Base-by-base conservation (phyloP, 1,284 basidiomycete genomes). In the Taiwanofungus camphoratus region DNA sequence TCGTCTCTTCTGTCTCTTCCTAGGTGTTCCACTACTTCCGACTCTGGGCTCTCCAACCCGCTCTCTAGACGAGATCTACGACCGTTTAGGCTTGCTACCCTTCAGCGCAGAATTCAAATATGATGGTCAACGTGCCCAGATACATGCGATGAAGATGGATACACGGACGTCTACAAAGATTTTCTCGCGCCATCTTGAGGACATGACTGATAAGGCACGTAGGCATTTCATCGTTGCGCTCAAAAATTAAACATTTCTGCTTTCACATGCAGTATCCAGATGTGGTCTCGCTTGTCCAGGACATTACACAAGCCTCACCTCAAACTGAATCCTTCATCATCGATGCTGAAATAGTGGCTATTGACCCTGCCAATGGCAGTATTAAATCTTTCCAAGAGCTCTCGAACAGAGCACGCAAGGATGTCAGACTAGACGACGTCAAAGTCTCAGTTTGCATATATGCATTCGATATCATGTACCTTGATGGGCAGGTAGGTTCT, bases 81-180 rank as follows among this genome's bases (percentile, higher is more conserved):
- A 79, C 31, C 76, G 83, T 23, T 69, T 93, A 15, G 77, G 75
- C 11, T 67, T 71, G 34, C 65, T 79, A 27, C 76, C 84, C 2
- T 94, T 92, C 89, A 92, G 63, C 80, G 88, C 86, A 2, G 92
- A 95, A 64, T 88, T 81, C n/a, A 94, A 95, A 62, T 92, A 92
- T 60, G 92, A 94, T 49, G 92, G 92, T 4, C 90, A 93, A 62
- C 74, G 90, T 60, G 87, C 79, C 45, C 92, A 95, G 56, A 88
- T 93, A 24, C 92, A 95, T 58, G 74, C 79, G 43, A 70, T 68
- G 62, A 63, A 69, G 48, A 68, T 69, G 34, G 61, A 62, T 39
- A 64, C 60, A 29, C 59, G 62, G 30, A 57, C 73, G 18, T 72
- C 66, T 47, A 76, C 92, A 27, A 76, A 81, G 39, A 70, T 95